phyloP scores from a whole-genome alignment of 2,329 filamentous ascomycete genomes.

The Arthrobotrys sphaeroides region DNA sequence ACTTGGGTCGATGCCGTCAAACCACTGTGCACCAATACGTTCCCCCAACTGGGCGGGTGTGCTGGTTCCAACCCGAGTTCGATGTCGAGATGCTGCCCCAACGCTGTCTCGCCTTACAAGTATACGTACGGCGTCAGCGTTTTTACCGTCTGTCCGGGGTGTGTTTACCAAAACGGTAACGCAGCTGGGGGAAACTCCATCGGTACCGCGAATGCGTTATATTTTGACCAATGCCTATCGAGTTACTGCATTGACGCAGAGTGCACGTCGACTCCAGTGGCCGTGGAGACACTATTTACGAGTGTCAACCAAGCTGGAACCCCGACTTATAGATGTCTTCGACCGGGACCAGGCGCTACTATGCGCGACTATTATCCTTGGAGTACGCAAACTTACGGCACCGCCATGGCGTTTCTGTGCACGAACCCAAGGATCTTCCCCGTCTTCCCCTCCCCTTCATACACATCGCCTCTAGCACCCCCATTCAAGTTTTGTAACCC shows the following conservation, averaged over 20 bases:
- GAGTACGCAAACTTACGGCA: background rate
- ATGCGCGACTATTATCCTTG: too few relatives aligned
- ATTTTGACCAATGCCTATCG: background rate
- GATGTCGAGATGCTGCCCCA: background rate
- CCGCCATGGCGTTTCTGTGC: background rate
- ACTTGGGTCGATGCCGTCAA: too few relatives aligned
- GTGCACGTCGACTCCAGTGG: background rate
- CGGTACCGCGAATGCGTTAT: background rate
- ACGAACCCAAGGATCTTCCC: background rate
- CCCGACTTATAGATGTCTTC: background rate
- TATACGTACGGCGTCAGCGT: slow-evolving; percentile 10
- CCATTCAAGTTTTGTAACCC: background rate
- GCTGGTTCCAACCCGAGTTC: too few relatives aligned
- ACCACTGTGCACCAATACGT: too few relatives aligned
- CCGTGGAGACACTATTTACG: background rate
- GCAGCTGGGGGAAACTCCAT: background rate
- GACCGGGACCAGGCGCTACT: background rate
- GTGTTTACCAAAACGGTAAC: background rate
- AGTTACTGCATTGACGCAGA: background rate
- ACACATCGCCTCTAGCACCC: background rate
- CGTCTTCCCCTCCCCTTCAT: background rate
- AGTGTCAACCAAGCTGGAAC: background rate
- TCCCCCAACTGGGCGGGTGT: too few relatives aligned
- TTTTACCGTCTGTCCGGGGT: slow-evolving; percentile 6
- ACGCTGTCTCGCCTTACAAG: background rate